phyloP scores from a whole-genome alignment of 2,329 filamentous ascomycete genomes.

The Tolypocladium tropicale region DNA sequence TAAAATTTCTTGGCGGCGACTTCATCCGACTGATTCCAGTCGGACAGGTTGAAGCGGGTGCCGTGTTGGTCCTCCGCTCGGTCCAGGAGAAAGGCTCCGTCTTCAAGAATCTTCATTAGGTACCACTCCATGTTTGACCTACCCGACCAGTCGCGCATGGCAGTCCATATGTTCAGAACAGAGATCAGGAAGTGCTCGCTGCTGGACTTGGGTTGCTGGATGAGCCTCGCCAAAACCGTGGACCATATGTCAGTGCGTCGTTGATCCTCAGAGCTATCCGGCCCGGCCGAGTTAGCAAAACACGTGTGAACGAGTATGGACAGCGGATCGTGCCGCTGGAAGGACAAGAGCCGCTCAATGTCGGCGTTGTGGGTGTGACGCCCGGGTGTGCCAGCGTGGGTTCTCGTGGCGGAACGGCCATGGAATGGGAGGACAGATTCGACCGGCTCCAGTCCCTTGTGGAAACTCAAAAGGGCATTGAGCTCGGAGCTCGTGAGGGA shows the following conservation, averaged over 20 bases:
- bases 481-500: conserved; percentile 68
- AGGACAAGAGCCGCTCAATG: conserved; percentile 76
- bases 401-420: conserved; percentile 36
- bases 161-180: conserved; percentile 78
- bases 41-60: conserved; percentile 59
- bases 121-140: conserved; percentile 87
- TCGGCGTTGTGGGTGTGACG: conserved; percentile 42
- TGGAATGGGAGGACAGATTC: conserved; percentile 74
- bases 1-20: conserved; percentile 84
- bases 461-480: conserved; percentile 64
- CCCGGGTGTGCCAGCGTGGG: conserved; percentile 34
- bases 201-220: conserved; percentile 64
- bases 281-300: conserved; percentile 77
- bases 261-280: conserved; percentile 70
- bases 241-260: conserved; percentile 82
- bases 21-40: conserved; percentile 69
- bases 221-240: conserved; percentile 71
- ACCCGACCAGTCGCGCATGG: conserved; percentile 81
- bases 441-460: conserved; percentile 68
- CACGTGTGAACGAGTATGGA: conserved; percentile 79
- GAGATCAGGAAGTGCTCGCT: conserved; percentile 74
- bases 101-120: conserved; percentile 87
- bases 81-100: conserved; percentile 84
- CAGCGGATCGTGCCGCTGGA: conserved; percentile 79
- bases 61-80: conserved; percentile 70